Conservation (phyloP, 306 rosid species). For the Cicer bijugum region DNA sequence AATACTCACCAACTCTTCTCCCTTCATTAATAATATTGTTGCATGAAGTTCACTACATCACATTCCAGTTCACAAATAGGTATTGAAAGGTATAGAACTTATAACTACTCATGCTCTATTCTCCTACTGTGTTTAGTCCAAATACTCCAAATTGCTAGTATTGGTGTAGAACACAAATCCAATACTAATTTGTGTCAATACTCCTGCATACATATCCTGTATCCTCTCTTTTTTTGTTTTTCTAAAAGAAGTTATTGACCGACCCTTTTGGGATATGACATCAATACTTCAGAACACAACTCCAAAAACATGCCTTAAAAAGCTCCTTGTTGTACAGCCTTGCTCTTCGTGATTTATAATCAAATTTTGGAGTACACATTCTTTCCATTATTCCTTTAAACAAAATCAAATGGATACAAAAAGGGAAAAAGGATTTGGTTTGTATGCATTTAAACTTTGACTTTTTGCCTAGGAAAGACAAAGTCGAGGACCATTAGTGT, state of each 20-base stretch:
- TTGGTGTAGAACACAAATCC: background rate
- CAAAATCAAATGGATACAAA: background rate
- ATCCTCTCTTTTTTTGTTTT: background rate
- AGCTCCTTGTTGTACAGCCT: background rate
- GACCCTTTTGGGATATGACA: background rate
- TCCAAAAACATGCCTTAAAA: background rate
- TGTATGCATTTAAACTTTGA: background rate
- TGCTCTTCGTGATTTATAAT: background rate
- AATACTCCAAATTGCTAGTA: no score
- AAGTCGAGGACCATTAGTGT: background rate
- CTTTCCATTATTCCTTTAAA: background rate
- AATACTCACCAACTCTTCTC: no score
- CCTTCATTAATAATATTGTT: no score
- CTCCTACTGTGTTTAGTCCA: no score
- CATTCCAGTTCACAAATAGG: no score
- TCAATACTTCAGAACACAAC: background rate
- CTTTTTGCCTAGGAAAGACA: background rate
- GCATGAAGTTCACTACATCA: background rate
- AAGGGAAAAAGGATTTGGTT: background rate
- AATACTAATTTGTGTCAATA: background rate
- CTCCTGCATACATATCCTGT: background rate
- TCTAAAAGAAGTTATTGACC: no score
- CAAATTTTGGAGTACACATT: background rate
- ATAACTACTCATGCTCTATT: no score
- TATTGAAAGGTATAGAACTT: no score